phyloP scores from a whole-genome alignment of 2,329 filamentous ascomycete species.

The Aspergillus texensis region DNA sequence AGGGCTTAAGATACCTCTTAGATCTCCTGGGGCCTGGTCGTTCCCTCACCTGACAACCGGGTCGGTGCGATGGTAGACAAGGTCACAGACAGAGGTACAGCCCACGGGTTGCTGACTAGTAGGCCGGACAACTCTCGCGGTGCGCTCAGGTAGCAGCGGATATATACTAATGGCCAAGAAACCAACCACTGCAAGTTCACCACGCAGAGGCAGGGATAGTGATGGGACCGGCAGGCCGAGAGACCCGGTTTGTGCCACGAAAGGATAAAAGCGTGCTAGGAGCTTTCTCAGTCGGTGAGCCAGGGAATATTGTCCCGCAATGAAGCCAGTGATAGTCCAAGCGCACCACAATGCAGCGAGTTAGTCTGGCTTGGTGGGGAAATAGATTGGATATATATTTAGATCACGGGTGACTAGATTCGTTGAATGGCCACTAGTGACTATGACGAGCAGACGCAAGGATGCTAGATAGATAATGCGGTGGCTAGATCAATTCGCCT shows the following conservation, averaged over 20 bases:
- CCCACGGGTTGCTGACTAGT: conserved; percentile 6
- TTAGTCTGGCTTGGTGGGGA: conserved; percentile 19
- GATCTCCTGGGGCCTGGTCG: not conserved
- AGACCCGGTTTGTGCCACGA: not conserved
- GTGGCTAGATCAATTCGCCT: conserved; percentile 4
- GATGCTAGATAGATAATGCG: conserved; percentile 7
- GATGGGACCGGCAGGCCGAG: not conserved
- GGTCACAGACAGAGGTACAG: conserved; percentile 6
- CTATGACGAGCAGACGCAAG: conserved; percentile 8
- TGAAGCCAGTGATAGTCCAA: conserved; percentile 13
- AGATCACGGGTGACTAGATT: conserved; percentile 18
- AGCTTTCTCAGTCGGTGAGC: not conserved
- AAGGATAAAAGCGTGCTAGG: not conserved
- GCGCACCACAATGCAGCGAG: conserved; percentile 8
- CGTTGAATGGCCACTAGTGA: conserved; percentile 7
- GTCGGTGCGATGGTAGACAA: not conserved
- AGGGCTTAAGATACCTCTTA: not conserved
- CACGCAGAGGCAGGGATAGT: conserved; percentile 14
- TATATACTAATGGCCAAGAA: conserved; percentile 12
- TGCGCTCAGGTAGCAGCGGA: conserved; percentile 2
- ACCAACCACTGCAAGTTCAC: conserved; percentile 7
- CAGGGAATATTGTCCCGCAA: conserved; percentile 2
- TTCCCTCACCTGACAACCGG: not conserved
- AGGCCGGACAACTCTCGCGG: conserved; percentile 5
- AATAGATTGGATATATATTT: conserved; percentile 29